Conservation (phyloP, 2,329 filamentous ascomycete species). For the Zopfia rhizophila region DNA sequence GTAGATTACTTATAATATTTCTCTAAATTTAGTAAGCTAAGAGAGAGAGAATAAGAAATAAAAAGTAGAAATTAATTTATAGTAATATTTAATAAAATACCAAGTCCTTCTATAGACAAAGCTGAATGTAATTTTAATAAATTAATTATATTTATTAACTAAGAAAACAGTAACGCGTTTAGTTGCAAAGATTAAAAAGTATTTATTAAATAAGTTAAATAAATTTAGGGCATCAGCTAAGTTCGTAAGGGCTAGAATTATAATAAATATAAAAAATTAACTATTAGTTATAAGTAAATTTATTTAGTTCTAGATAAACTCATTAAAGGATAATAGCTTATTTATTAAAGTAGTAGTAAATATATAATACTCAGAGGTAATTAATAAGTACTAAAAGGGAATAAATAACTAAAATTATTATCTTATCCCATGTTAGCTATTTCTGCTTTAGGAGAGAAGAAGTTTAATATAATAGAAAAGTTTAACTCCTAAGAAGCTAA, state of each 20-base stretch:
- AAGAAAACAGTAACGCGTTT: constrained; percentile 36
- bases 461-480: constrained; percentile 39
- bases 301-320: constrained; percentile 34
- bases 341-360: constrained; percentile 47
- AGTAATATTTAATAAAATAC: constrained; percentile 35
- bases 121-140: constrained; percentile 48
- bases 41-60: constrained; percentile 51
- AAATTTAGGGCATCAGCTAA: constrained; percentile 37
- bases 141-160: constrained; percentile 31
- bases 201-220: constrained; percentile 43
- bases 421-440: constrained; percentile 48
- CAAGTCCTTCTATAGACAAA: constrained; percentile 34
- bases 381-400: constrained; percentile 48
- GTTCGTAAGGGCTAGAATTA: constrained; percentile 46
- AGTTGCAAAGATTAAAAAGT: constrained; percentile 35
- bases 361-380: constrained; percentile 52
- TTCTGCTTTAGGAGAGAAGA: constrained; percentile 49
- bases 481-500: constrained; percentile 8
- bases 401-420: constrained; percentile 45
- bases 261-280: constrained; percentile 45
- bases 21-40: constrained; percentile 58
- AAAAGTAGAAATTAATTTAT: constrained; percentile 43
- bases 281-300: constrained; percentile 41
- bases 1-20: constrained; percentile 72
- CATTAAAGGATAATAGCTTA: constrained; percentile 35